A percentile compares a stretch with the other conserved stretches of the same genome.
Conservation (phyloP, 2,329 filamentous ascomycete genomes). For the Acrocalymma vagum region DNA sequence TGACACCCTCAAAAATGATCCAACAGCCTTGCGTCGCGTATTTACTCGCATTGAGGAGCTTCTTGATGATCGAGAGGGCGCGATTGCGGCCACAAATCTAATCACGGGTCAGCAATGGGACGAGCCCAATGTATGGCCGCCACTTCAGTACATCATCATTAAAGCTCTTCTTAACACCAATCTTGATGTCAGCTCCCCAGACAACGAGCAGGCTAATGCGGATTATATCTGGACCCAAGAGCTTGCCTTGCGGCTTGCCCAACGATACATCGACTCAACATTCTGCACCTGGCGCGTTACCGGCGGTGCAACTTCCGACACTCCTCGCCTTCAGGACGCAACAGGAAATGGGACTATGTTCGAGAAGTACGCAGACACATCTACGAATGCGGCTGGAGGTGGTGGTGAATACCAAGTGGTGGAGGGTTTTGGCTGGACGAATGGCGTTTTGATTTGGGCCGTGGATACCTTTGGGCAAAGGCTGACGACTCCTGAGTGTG, state of each 20-base stretch:
- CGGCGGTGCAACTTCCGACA: conserved; percentile 63
- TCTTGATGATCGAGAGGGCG: conserved; percentile 63
- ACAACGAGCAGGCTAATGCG: conserved; percentile 48
- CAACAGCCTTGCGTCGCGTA: conserved; percentile 63
- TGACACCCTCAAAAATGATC: conserved; percentile 64
- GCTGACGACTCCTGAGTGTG: conserved; percentile 62
- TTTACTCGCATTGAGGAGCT: conserved; percentile 63
- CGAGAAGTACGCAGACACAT: conserved; percentile 72
- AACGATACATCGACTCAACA: conserved; percentile 72
- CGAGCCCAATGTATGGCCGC: conserved; percentile 75
- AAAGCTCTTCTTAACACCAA: conserved; percentile 68
- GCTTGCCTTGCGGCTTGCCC: conserved; percentile 66
- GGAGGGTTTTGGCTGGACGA: conserved; percentile 76
- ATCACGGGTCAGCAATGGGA: conserved; percentile 73
- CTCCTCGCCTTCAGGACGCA: conserved; percentile 38
- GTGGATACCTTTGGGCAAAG: conserved; percentile 68
- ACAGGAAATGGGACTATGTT: conserved; percentile 71
- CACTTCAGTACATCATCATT: conserved; percentile 71
- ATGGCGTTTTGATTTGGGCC: conserved; percentile 73
- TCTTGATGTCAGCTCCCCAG: conserved; percentile 61
- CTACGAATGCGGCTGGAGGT: conserved; percentile 67
- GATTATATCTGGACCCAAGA: conserved; percentile 63
- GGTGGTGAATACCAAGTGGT: conserved; percentile 76
- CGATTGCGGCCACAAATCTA: conserved; percentile 70
- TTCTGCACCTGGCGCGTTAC: conserved; percentile 77